A percentile compares a stretch with the other conserved stretches of the same genome.
Conservation (phyloP, 768 basidiomycete genomes). For the Mycena crocata region DNA sequence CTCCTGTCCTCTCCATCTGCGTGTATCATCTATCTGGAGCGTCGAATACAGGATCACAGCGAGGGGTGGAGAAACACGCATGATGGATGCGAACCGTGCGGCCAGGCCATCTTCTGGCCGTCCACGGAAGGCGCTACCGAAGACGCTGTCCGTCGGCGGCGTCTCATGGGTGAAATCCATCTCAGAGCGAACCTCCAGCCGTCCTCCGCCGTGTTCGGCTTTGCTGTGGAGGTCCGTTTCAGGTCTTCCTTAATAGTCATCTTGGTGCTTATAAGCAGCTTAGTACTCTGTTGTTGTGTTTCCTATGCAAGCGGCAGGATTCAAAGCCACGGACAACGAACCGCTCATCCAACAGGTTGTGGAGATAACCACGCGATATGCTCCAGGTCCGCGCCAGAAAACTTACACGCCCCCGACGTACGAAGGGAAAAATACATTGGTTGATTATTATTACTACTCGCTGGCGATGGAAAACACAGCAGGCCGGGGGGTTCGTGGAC, state of each 20-base stretch:
- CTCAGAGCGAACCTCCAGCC: slow-evolving; percentile 19
- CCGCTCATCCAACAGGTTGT: slow-evolving; percentile 24
- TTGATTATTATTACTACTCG: slow-evolving; percentile 30
- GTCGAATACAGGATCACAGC: slow-evolving; percentile 5
- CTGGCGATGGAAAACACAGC: slow-evolving; percentile 14
- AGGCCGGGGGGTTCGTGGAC: neutral
- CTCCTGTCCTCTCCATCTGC: slow-evolving; percentile 22
- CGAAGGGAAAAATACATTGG: slow-evolving; percentile 8
- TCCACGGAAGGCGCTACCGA: slow-evolving; percentile 23
- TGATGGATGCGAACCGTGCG: slow-evolving; percentile 29
- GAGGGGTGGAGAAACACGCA: neutral
- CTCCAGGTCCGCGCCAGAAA: slow-evolving; percentile 24
- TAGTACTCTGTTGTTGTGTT: slow-evolving; percentile 33
- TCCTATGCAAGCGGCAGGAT: slow-evolving; percentile 28
- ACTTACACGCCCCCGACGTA: slow-evolving; percentile 24
- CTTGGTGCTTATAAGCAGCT: neutral
- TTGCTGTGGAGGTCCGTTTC: slow-evolving; percentile 22
- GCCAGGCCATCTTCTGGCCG: slow-evolving; percentile 31
- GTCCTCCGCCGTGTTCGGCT: slow-evolving; percentile 17
- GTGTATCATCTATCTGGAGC: slow-evolving; percentile 28
- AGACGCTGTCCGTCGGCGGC: slow-evolving; percentile 18
- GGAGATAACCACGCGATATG: slow-evolving; percentile 30
- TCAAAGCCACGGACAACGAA: slow-evolving; percentile 22
- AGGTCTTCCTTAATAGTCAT: neutral
- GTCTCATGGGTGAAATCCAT: slow-evolving; percentile 33